Base-by-base conservation (phyloP, 495 filamentous ascomycete genomes). In the Penicillium pulvis region DNA sequence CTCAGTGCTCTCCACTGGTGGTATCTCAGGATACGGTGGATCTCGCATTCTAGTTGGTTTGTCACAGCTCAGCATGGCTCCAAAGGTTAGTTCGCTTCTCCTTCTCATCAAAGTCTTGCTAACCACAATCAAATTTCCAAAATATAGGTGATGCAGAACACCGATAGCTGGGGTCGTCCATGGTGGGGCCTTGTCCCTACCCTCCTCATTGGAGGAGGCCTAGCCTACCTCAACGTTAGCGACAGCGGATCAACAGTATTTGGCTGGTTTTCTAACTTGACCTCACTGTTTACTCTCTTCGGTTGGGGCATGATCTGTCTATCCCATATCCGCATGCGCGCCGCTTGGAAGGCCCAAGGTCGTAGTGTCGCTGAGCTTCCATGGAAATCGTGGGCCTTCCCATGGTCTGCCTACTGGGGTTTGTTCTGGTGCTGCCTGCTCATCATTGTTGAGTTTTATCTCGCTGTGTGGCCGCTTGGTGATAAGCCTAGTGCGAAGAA, bases 301-400 rank as follows among this genome's bases (percentile, higher is more conserved):
- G 80, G 78, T 4, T 85, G 81, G 79, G 81, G 76, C 12, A 76
- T 69, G 33, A 85, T 86, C 59, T 83, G 77, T 61, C 60, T 84
- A 20, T 74, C 82, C 1, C 82, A 85, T 53, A 74, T 84, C 53
- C 79, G 78, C 6, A 88, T 89, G 76, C 84, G 87, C 26, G 61
- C 58, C 26, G 86, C 85, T 16, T 92, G 88, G 88, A 76, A 72
- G 14, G 61, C 73, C 45, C 84, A 89, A 20, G 88, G 85, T 23
- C 81, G 81, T 42, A 65, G 68, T n/a, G 58, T 87, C 0, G 81
- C 87, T 23, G 87, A 92, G 68, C 79, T 93, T 26, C 87, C 89
- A 2, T 93, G 86, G 78, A 76, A 58, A 67, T 69, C 66, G 59
- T 76, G 63, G 74, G 73, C 54, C 16, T 71, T 47, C 52, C 68